Evolutionary conservation across 208 protist genomes (phyloP), one percentile per base, ranked within the genome.

Genomic region (Crithidia expoeki): DNA sequence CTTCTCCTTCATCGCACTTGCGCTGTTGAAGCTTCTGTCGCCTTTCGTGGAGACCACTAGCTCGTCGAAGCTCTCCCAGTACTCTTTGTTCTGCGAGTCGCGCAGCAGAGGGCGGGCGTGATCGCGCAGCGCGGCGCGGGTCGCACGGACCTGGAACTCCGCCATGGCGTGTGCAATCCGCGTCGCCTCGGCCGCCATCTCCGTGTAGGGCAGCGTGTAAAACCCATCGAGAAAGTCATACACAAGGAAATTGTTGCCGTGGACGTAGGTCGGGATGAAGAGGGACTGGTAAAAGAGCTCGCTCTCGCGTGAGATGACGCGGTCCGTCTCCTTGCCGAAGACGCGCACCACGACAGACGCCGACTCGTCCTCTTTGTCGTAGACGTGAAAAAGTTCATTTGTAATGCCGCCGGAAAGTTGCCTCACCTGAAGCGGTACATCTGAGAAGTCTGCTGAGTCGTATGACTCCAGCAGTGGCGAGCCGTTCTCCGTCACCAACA

Each of bases 231-330:
- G 72, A 62, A 83, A 96, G 61, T 91, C 66, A 79, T 96, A 96
- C 25, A 94, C 70, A 11, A 96, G 76, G 72, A 94, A 94, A 56
- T 96, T 96, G 14, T 33, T 51, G 14, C 89, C 92, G 27, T 85
- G 83, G 6, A 88, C 84, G 67, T 89, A 92, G 17, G 92, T 96
- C 2, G 73, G 69, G 23, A 96, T 69, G 69, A 94, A 94, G 56
- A 93, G 77, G 10, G 86, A 93, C 79, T 96, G 92, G 63, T 94
- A 96, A 70, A 96, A 96, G 23, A 94, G 81, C 74, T 96, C 92
- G 59, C 87, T 94, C 65, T 94, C 88, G 33, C 92, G 86, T 19
- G 88, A 94, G 38, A 96, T 93, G 28, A 96, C 87, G 38, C 89
- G 87, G 50, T 96, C 85, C 21, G 92, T 96, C 58, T 96, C 92